phyloP scores from a whole-genome alignment of 2,329 filamentous ascomycete species.

The Ceratocystis variospora region DNA sequence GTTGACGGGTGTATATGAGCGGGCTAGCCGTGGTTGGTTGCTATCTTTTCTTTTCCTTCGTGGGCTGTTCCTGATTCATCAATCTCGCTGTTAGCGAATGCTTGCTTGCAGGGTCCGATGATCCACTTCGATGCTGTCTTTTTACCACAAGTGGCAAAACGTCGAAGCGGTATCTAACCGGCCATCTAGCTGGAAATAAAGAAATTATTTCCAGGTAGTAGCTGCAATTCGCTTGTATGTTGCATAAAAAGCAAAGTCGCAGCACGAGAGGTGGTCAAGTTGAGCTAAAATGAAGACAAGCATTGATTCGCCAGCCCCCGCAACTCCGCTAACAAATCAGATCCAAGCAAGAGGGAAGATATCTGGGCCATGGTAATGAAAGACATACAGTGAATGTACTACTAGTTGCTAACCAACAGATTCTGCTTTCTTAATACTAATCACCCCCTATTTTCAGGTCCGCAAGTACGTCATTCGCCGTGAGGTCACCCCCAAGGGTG shows the following conservation, averaged over 20 bases:
- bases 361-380: constrained; percentile 14
- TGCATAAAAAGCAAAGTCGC: background rate
- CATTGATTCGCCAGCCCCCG: background rate
- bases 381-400: constrained; percentile 18
- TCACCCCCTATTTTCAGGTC: constrained; percentile 43
- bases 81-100: constrained; percentile 11
- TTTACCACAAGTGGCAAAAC: background rate
- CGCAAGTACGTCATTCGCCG: constrained; percentile 99
- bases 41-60: constrained; percentile 10
- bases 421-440: constrained; percentile 13
- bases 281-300: background rate
- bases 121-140: background rate
- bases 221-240: constrained; percentile 13
- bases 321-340: constrained; percentile 6
- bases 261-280: background rate
- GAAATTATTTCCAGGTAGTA: constrained; percentile 16
- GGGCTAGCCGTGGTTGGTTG: constrained; percentile 16
- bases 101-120: constrained; percentile 8
- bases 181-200: constrained; percentile 10
- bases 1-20: background rate
- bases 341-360: background rate
- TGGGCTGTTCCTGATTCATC: constrained; percentile 14
- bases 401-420: constrained; percentile 26
- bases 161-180: background rate
- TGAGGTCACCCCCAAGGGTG: constrained; percentile 91